A percentile compares a stretch with the other conserved stretches of the same genome.
These are phyloP conservation scores for Cairneyella variabilis DNA, from an alignment of 495 filamentous ascomycete species.

Conservation along the genomic window DNA sequence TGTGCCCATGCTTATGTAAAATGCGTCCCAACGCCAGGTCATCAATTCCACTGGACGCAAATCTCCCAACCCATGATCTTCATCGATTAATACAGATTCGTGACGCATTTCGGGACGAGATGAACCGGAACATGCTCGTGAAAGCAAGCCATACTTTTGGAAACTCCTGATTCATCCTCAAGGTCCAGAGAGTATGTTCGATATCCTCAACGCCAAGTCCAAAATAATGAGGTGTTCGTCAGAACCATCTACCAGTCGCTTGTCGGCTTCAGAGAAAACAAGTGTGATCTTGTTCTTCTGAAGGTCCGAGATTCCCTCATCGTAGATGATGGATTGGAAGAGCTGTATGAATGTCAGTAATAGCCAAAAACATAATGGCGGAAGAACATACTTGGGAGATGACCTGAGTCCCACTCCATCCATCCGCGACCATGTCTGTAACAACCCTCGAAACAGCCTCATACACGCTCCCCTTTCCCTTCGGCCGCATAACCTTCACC, in stretches of 20 bases:
- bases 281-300: slow-evolving; percentile 90
- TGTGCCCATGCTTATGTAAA: too few relatives aligned
- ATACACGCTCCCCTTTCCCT: slow-evolving; percentile 59
- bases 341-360: slow-evolving; percentile 49
- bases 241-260: slow-evolving; percentile 92
- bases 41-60: too few relatives aligned
- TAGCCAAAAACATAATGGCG: not conserved
- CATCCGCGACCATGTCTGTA: slow-evolving; percentile 89
- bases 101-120: too few relatives aligned
- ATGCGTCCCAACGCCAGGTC: too few relatives aligned
- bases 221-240: slow-evolving; percentile 92
- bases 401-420: slow-evolving; percentile 94
- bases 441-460: slow-evolving; percentile 71
- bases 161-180: not conserved
- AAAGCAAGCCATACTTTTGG: slow-evolving; percentile 1
- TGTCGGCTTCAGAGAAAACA: slow-evolving; percentile 89
- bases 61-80: too few relatives aligned
- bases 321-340: slow-evolving; percentile 77
- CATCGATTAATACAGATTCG: too few relatives aligned
- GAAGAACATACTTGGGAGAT: slow-evolving; percentile 61
- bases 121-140: too few relatives aligned
- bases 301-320: slow-evolving; percentile 74
- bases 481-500: slow-evolving; percentile 73
- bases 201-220: slow-evolving; percentile 77
- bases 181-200: slow-evolving; percentile 59